Evolutionary conservation across 371 early-diverging fungal species (phyloP), one percentile per base, ranked within the genome.

Genomic region (Apophysomyces variabilis): DNA sequence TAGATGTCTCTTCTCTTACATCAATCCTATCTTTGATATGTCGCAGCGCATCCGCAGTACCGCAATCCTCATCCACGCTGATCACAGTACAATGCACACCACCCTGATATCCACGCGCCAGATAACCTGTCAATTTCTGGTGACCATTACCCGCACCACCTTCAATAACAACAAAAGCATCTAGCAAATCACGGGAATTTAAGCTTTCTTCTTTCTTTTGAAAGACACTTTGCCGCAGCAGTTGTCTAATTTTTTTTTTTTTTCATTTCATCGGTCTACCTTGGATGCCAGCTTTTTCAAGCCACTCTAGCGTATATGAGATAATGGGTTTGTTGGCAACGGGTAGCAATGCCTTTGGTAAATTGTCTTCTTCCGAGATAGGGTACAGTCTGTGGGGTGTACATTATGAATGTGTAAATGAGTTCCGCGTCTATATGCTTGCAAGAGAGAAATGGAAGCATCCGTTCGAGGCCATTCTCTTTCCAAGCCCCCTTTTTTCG

Each of bases 311-410:
- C 13, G 90, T 89, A 71, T 98, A 95, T 67, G 89, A 87, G 66
- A 98, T 88, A 83, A 96, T 92, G 38, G 98, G 98, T 72, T 90
- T 90, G 76, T 96, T 96, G 14, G 92, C 97, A 38, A 97, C 84
- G 11, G 97, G 97, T 43, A 98, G 80, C 39, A 96, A 85, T 1
- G 96, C 95, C 74, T 96, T 96, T 16, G 96, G 95, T 72, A 92
- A 69, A 70, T 87, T 89, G 61, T 89, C 89, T 60, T 90, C 90
- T 64, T 93, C 94, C 4, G 92, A 88, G 74, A 95, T 83, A 44
- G 95, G 94, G 65, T 90, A 91, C 66, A 94, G 80, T 77, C 91
- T 91, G 11, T 65, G 39, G 4, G 16, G 54, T 21, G 32, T 26
- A 26, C 32, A 26, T 26, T 26, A 26, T 26, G 32, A 26, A 26